Evolutionary conservation across 1,284 basidiomycete species (phyloP).

Genomic region (Microbotryomycetes sp.): DNA sequence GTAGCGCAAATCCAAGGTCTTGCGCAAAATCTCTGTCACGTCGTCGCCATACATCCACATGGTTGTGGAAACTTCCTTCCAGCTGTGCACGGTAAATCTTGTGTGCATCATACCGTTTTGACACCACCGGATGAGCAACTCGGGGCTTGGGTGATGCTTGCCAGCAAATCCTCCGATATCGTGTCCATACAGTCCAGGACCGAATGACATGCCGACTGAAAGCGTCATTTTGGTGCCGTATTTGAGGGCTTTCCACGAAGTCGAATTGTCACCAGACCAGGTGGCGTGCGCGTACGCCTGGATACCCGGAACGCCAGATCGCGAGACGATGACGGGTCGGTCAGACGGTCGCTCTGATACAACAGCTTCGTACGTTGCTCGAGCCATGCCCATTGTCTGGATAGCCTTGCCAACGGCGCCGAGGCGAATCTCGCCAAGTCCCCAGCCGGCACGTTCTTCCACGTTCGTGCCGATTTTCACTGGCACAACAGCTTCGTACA

Average conservation of each 20-base stretch:
- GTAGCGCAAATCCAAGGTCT: constrained; percentile 11
- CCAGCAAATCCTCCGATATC: constrained; percentile 31
- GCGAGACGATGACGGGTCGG: constrained; percentile 26
- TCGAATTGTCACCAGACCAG: constrained; percentile 29
- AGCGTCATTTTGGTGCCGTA: constrained; percentile 25
- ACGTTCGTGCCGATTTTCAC: neutral
- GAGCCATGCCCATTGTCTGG: constrained; percentile 29
- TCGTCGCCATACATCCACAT: constrained; percentile 26
- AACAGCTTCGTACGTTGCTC: constrained; percentile 11
- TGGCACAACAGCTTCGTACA: constrained; percentile 1
- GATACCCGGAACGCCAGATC: constrained; percentile 24
- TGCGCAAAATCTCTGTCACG: constrained; percentile 8
- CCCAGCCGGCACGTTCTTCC: constrained; percentile 6
- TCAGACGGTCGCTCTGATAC: constrained; percentile 2
- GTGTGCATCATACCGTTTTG: constrained; percentile 24
- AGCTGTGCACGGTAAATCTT: constrained; percentile 27
- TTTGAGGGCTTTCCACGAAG: constrained; percentile 23
- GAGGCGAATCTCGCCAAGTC: constrained; percentile 3
- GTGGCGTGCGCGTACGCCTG: constrained; percentile 27
- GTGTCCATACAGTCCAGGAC: constrained; percentile 25
- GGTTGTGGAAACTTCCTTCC: constrained; percentile 29
- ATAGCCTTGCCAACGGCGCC: constrained; percentile 19
- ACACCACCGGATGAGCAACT: constrained; percentile 27
- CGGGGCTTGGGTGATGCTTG: constrained; percentile 22
- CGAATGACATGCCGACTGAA: constrained; percentile 19